phyloP scores from a whole-genome alignment of 78 protist genomes.

The Dictyostelium capitatum region DNA sequence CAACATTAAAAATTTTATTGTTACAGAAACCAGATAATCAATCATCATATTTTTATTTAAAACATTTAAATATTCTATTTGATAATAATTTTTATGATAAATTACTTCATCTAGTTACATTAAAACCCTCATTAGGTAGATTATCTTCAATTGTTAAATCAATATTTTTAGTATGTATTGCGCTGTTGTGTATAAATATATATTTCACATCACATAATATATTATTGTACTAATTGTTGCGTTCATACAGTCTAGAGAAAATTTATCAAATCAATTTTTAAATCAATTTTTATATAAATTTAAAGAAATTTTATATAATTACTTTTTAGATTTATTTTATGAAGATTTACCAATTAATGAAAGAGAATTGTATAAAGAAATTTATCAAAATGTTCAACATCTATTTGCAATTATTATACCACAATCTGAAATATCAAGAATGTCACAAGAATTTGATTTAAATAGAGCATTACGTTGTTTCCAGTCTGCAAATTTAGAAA shows the following conservation, averaged over 20 bases:
- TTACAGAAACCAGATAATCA: conserved; percentile 9
- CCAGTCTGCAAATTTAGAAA: conserved; percentile 47
- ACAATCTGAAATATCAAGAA: conserved; percentile 30
- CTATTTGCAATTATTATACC: neutral
- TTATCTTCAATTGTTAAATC: conserved; percentile 11
- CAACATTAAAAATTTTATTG: too few relatives aligned
- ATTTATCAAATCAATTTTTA: conserved; percentile 6
- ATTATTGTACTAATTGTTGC: too few relatives aligned
- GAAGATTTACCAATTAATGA: conserved; percentile 46
- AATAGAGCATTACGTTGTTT: conserved; percentile 53
- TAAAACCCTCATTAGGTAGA: conserved; percentile 7
- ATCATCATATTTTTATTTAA: conserved; percentile 26
- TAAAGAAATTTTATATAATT: conserved; percentile 17
- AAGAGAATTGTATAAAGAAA: conserved; percentile 45
- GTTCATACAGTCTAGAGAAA: conserved; percentile 22
- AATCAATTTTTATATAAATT: conserved; percentile 21
- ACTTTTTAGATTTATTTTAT: conserved; percentile 46
- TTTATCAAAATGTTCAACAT: conserved; percentile 37
- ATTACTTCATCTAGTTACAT: neutral
- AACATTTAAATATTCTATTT: conserved; percentile 19
- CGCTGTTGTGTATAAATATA: too few relatives aligned
- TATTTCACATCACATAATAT: neutral
- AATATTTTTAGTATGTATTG: neutral
- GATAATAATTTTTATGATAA: conserved; percentile 34
- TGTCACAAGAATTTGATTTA: conserved; percentile 67